Evolutionary conservation across 306 rosid species (phyloP).

Genomic region (Begonia loranthoides): DNA sequence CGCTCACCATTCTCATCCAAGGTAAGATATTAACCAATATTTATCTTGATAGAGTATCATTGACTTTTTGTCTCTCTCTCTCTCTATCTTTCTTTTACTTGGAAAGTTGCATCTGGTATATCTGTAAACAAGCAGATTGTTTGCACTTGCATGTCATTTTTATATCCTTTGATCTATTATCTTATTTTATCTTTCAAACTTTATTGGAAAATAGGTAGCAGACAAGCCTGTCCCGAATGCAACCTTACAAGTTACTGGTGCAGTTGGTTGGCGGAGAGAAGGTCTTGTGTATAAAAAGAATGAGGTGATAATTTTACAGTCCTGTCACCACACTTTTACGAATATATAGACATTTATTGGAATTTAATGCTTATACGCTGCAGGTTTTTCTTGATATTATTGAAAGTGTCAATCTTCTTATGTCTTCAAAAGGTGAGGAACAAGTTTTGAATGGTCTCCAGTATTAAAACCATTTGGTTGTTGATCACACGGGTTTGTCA

Average conservation of each 20-base stretch:
- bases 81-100: too few species aligned
- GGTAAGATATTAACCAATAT: slow-evolving; percentile 29
- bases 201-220: slow-evolving; percentile 26
- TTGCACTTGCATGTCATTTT: too few species aligned
- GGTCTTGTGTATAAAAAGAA: slow-evolving; percentile 87
- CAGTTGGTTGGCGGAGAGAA: slow-evolving; percentile 96
- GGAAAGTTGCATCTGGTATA: not conserved
- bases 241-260: slow-evolving; percentile 91
- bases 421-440: slow-evolving; percentile 83
- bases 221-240: slow-evolving; percentile 87
- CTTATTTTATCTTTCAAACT: too few species aligned
- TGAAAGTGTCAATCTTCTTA: slow-evolving; percentile 88
- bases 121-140: too few species aligned
- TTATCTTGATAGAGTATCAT: slow-evolving; percentile 1
- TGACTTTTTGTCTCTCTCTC: not conserved
- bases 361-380: slow-evolving; percentile 6
- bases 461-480: slow-evolving; percentile 8
- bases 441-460: slow-evolving; percentile 4
- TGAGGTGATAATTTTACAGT: slow-evolving; percentile 28
- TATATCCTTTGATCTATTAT: too few species aligned
- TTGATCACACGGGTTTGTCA: slow-evolving; percentile 20
- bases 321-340: slow-evolving; percentile 5
- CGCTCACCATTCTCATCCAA: slow-evolving; percentile 96
- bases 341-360: slow-evolving; percentile 3
- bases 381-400: slow-evolving; percentile 95